Evolutionary conservation across 1,284 basidiomycete genomes (phyloP).

Genomic region (Leccinum fuscescens): DNA sequence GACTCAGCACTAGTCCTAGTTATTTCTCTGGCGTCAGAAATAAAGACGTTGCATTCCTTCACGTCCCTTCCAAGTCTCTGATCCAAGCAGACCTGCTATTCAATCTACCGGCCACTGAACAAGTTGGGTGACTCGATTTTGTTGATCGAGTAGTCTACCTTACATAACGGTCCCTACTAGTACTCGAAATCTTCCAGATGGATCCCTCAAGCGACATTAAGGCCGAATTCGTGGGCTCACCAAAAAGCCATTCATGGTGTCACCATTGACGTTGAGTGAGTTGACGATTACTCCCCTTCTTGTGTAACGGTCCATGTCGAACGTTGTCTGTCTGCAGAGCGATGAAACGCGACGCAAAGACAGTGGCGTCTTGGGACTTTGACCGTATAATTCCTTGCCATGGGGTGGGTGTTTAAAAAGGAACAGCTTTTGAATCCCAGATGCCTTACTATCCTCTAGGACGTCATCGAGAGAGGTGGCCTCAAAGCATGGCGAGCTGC

Average conservation of each 20-base stretch:
- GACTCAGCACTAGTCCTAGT: slow-evolving; percentile 36
- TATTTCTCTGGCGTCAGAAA: slow-evolving; percentile 83
- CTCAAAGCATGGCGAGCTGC: slow-evolving; percentile 66
- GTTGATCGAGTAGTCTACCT: background rate
- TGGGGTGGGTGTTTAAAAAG: slow-evolving; percentile 52
- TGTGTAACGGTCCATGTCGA: background rate
- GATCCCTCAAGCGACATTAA: too few species aligned
- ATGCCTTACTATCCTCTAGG: slow-evolving; percentile 38
- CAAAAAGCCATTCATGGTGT: too few species aligned
- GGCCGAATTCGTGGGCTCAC: too few species aligned
- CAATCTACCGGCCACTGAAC: slow-evolving; percentile 86
- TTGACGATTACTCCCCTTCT: too few species aligned
- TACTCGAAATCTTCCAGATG: too few species aligned
- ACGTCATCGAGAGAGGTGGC: slow-evolving; percentile 77
- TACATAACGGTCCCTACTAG: slow-evolving; percentile 7
- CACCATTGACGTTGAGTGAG: too few species aligned
- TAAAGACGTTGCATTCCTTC: slow-evolving; percentile 89
- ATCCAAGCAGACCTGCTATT: slow-evolving; percentile 88
- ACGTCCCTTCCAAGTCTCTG: slow-evolving; percentile 74
- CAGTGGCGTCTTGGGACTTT: slow-evolving; percentile 82
- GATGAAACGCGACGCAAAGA: slow-evolving; percentile 70
- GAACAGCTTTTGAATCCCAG: background rate
- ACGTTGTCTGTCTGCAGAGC: slow-evolving; percentile 44
- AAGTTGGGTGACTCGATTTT: slow-evolving; percentile 48
- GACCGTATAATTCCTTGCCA: slow-evolving; percentile 91